These are phyloP conservation scores for Massariosphaeria phaeospora DNA, from an alignment of 495 filamentous ascomycete genomes.

Conservation along the genomic window DNA sequence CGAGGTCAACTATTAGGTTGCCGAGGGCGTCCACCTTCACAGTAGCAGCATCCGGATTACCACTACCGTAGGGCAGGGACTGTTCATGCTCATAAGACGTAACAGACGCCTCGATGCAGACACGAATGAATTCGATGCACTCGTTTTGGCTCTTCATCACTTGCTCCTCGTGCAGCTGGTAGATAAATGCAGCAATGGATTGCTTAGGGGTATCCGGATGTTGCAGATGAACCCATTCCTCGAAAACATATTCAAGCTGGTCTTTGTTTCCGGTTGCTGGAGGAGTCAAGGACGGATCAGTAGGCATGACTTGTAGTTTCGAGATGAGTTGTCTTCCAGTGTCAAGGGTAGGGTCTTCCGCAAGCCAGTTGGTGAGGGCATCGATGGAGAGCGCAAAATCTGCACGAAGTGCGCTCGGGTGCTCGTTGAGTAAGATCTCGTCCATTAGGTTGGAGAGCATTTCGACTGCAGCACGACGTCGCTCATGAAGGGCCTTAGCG, in stretches of 20 bases:
- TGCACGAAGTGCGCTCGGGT: constrained; percentile 67
- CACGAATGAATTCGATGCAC: constrained; percentile 69
- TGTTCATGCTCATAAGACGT: constrained; percentile 65
- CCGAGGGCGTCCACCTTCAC: constrained; percentile 78
- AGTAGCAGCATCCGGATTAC: constrained; percentile 64
- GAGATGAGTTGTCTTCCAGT: constrained; percentile 63
- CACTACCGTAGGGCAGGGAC: constrained; percentile 49
- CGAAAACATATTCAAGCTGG: constrained; percentile 90
- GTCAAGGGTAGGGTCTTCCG: constrained; percentile 62
- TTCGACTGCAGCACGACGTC: constrained; percentile 63
- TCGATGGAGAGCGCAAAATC: constrained; percentile 79
- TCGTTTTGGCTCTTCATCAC: constrained; percentile 68
- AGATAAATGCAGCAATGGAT: constrained; percentile 69
- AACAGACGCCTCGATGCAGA: constrained; percentile 75
- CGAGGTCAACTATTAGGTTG: constrained; percentile 71
- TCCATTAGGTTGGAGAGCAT: constrained; percentile 72
- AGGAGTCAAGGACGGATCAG: constrained; percentile 33
- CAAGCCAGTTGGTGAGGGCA: constrained; percentile 76
- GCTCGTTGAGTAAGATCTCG: constrained; percentile 68
- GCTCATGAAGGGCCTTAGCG: constrained; percentile 62
- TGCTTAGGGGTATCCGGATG: constrained; percentile 66
- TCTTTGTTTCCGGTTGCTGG: constrained; percentile 51
- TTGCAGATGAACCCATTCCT: constrained; percentile 85
- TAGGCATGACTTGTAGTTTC: constrained; percentile 51
- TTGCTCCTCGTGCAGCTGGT: constrained; percentile 69